Evolutionary conservation across 139 green algal genomes (phyloP).

Genomic region (Chlamydomonas urium): DNA sequence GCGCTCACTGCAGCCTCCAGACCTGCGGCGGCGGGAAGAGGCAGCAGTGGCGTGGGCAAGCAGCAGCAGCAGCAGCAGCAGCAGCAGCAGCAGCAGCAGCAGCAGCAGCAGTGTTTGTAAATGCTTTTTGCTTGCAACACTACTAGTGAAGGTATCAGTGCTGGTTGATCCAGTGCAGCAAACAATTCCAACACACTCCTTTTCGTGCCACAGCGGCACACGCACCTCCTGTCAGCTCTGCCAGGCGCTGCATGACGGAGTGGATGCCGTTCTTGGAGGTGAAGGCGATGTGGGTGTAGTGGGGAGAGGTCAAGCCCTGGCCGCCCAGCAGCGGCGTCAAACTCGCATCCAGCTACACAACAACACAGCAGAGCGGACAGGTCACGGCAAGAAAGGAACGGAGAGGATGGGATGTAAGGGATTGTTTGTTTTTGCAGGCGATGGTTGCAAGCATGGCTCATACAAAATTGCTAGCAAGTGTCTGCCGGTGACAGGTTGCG

Average conservation of each 20-base stretch:
- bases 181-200: too few species aligned
- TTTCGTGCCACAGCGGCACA: too few species aligned
- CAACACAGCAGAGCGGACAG: not conserved
- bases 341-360: slow-evolving; percentile 16
- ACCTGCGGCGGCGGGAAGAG: too few species aligned
- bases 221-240: slow-evolving; percentile 23
- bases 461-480: not conserved
- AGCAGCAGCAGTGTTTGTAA: too few species aligned
- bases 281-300: slow-evolving; percentile 58
- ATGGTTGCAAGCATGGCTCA: not conserved
- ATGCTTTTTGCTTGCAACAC: too few species aligned
- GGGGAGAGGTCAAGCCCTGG: slow-evolving; percentile 2
- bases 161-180: too few species aligned
- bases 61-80: too few species aligned
- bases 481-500: not conserved
- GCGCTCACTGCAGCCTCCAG: too few species aligned
- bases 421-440: not conserved
- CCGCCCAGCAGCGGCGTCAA: slow-evolving; percentile 19
- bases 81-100: too few species aligned
- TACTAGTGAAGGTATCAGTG: too few species aligned
- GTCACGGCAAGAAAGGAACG: not conserved
- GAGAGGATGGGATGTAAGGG: not conserved
- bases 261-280: slow-evolving; percentile 62
- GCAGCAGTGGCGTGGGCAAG: too few species aligned
- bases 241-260: slow-evolving; percentile 50